phyloP scores from a whole-genome alignment of 306 rosid species.

The Casuarina equisetifolia region DNA sequence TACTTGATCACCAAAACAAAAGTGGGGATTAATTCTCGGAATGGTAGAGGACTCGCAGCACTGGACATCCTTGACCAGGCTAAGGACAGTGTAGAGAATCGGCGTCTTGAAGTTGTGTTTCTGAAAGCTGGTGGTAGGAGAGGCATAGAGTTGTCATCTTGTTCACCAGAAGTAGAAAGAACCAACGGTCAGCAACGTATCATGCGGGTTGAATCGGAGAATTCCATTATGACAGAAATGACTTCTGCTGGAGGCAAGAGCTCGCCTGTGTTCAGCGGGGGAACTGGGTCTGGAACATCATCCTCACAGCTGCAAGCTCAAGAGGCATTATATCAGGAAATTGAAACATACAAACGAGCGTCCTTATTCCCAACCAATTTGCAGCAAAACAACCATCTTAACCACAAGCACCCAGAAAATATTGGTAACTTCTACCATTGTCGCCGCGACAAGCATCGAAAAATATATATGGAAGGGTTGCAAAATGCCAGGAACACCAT shows the following conservation, averaged over 20 bases:
- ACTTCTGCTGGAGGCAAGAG: constrained; percentile 31
- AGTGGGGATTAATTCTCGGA: constrained; percentile 49
- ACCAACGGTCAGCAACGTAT: constrained; percentile 8
- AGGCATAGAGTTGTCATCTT: constrained; percentile 27
- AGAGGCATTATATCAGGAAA: constrained; percentile 10
- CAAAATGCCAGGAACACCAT: constrained; percentile 71
- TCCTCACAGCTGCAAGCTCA: constrained; percentile 34
- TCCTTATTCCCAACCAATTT: constrained; percentile 6
- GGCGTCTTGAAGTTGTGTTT: constrained; percentile 36
- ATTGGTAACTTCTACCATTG: constrained; percentile 7
- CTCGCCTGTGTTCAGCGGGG: constrained; percentile 29
- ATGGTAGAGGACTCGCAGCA: constrained; percentile 51
- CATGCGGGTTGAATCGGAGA: constrained; percentile 32
- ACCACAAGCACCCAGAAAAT: constrained; percentile 27
- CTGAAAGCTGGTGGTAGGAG: constrained; percentile 55
- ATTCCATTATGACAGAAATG: constrained; percentile 20
- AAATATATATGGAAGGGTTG: constrained; percentile 58
- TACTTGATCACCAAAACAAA: constrained; percentile 52
- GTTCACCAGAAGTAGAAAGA: constrained; percentile 30
- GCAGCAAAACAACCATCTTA: constrained; percentile 26
- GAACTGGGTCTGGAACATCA: constrained; percentile 25
- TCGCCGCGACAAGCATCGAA: constrained; percentile 27
- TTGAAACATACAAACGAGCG: no score
- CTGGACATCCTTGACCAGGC: constrained; percentile 56
- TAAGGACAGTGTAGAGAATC: constrained; percentile 41